Evolutionary conservation across 768 basidiomycete species (phyloP), one percentile per base, ranked within the genome.

Genomic region (Mycena alexandri): DNA sequence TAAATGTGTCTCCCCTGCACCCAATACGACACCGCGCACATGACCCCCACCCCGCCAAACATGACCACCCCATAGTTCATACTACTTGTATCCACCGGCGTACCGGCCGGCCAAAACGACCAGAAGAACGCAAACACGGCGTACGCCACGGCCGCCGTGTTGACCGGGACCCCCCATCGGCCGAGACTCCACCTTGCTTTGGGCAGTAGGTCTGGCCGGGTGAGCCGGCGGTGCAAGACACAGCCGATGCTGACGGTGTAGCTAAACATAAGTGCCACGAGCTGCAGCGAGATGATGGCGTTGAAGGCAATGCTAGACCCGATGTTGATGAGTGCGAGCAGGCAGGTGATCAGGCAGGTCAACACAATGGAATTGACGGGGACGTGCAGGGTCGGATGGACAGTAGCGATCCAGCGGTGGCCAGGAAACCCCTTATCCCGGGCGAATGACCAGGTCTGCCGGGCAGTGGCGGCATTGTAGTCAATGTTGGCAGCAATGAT

Each of bases 371-470:
- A 61, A 50, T 61, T 61, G 51, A 61, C 61, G 61, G 61, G 61
- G 61, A 61, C 51, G 50, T 61, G 61, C 61, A 61, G 51, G 51
- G 61, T 61, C 50, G 61, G 61, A 61, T 61, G 61, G 42, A 61
- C 61, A 41, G 61, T 50, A 53, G 61, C 61, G 41, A 61, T 61
- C 61, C 61, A 61, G 61, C 61, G 61, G 61, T 61, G 61, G 51
- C 61, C 61, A 50, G 61, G 61, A 61, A 61, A 44, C 41, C 61
- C 61, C 42, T 61, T 61, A 53, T 61, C 61, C 33, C 61, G 61
- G 61, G 61, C 61, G 61, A 61, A 61, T 41, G 61, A 61, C 61
- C 61, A 61, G 61, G 51, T 61, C 61, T 61, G 61, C 61, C 61
- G 61, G 41, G 61, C 50, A 25, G 61, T 61, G 50, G 61, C 61